These are phyloP conservation scores for Cyberlindnera xishuangbannaensis DNA, from an alignment of 805 yeast genomes.

Conservation along the genomic window DNA sequence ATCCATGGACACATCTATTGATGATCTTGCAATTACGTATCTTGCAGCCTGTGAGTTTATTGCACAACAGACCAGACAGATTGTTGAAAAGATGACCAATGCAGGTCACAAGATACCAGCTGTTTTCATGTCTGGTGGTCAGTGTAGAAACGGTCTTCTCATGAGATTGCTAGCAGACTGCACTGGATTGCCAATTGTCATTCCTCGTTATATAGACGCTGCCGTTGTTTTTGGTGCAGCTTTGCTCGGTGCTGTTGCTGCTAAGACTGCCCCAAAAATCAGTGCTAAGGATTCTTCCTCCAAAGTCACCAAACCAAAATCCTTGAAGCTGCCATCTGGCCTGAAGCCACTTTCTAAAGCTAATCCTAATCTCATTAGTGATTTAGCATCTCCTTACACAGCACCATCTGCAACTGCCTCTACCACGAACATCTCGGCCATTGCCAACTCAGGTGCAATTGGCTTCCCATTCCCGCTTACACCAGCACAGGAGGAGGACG, in stretches of 20 bases:
- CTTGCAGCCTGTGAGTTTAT: slow-evolving; percentile 95
- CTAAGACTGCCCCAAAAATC: slow-evolving; percentile 47
- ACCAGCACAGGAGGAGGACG: slow-evolving; percentile 38
- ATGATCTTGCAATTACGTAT: slow-evolving; percentile 79
- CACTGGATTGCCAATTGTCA: slow-evolving; percentile 84
- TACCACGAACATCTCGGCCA: slow-evolving; percentile 40
- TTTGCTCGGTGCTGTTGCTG: slow-evolving; percentile 89
- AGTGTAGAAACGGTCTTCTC: slow-evolving; percentile 84
- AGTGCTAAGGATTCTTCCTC: slow-evolving; percentile 17
- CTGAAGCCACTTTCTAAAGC: slow-evolving; percentile 20
- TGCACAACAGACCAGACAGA: slow-evolving; percentile 96
- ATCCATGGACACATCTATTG: slow-evolving; percentile 82
- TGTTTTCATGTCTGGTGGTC: slow-evolving; percentile 93
- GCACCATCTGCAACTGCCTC: slow-evolving; percentile 78
- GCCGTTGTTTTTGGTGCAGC: slow-evolving; percentile 98
- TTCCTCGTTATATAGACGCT: slow-evolving; percentile 93
- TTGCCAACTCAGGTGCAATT: slow-evolving; percentile 26
- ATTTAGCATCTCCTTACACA: slow-evolving; percentile 62
- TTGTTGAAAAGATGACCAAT: slow-evolving; percentile 75
- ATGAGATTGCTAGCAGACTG: slow-evolving; percentile 90
- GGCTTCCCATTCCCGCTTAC: slow-evolving; percentile 45
- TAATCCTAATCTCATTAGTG: slow-evolving; percentile 12
- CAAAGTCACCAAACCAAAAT: slow-evolving; percentile 10
- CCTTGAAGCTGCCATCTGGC: slow-evolving; percentile 25
- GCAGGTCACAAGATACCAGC: slow-evolving; percentile 74